Conservation (phyloP, 2,329 filamentous ascomycete genomes). For the Paecilomyces variotii region DNA sequence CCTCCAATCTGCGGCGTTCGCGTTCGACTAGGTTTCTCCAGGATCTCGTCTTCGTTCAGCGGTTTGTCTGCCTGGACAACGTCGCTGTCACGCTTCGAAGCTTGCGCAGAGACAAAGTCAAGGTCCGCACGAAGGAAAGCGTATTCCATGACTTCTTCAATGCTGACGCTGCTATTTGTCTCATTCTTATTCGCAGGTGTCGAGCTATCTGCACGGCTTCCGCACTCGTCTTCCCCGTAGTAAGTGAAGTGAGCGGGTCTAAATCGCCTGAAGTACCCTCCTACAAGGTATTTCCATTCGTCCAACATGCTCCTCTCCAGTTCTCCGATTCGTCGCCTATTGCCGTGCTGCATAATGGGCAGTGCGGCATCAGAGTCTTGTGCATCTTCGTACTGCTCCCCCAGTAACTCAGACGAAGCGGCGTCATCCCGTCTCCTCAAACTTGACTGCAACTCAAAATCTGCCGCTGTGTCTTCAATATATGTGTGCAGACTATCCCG, state of each 20-base stretch:
- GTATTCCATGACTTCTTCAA: slow-evolving; percentile 64
- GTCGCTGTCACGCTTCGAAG: slow-evolving; percentile 68
- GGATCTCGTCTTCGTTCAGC: slow-evolving; percentile 75
- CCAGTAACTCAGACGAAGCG: neutral
- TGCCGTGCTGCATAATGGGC: slow-evolving; percentile 45
- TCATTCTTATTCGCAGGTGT: slow-evolving; percentile 11
- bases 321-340: slow-evolving; percentile 54
- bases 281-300: slow-evolving; percentile 75
- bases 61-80: slow-evolving; percentile 64
- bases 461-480: slow-evolving; percentile 69
- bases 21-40: slow-evolving; percentile 54
- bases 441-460: slow-evolving; percentile 72
- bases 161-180: slow-evolving; percentile 31
- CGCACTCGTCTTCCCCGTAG: slow-evolving; percentile 18
- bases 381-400: slow-evolving; percentile 9
- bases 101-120: slow-evolving; percentile 87
- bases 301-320: slow-evolving; percentile 64
- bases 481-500: slow-evolving; percentile 79
- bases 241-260: slow-evolving; percentile 67
- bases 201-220: slow-evolving; percentile 22
- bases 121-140: slow-evolving; percentile 90
- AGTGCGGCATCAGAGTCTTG: slow-evolving; percentile 13
- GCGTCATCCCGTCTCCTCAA: slow-evolving; percentile 40
- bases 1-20: slow-evolving; percentile 56
- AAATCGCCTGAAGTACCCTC: slow-evolving; percentile 91